A percentile compares a stretch with the other conserved stretches of the same genome.
Conservation (phyloP, 371 early-diverging fungal species). For the Mortierella sp. region DNA sequence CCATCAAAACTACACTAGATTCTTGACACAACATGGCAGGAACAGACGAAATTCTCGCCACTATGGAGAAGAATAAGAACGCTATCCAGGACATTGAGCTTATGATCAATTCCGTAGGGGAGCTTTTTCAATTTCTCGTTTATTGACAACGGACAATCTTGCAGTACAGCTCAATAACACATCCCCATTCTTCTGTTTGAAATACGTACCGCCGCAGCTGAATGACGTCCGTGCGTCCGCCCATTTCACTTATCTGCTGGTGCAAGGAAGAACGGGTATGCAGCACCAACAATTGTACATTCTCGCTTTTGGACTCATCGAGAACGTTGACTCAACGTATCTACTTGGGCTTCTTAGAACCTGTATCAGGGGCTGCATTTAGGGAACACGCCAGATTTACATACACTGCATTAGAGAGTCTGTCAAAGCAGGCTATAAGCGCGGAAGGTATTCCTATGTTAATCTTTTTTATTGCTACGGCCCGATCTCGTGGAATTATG, state of each 20-base stretch:
- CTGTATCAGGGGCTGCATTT: constrained; percentile 24
- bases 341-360: constrained; percentile 7
- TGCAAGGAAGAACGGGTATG: constrained; percentile 50
- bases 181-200: too few relatives aligned
- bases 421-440: constrained; percentile 30
- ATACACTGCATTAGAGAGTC: constrained; percentile 38
- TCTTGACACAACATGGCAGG: constrained; percentile 10
- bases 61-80: constrained; percentile 33
- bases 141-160: not conserved
- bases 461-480: too few relatives aligned
- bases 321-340: not conserved
- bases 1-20: too few relatives aligned
- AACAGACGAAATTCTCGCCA: constrained; percentile 23
- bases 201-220: constrained; percentile 17
- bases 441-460: constrained; percentile 40
- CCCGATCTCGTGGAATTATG: too few relatives aligned
- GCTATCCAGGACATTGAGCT: constrained; percentile 42
- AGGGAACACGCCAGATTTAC: constrained; percentile 44
- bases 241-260: constrained; percentile 44
- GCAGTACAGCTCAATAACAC: not conserved
- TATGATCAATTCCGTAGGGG: constrained; percentile 48
- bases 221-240: constrained; percentile 53
- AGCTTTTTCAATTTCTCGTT: not conserved
- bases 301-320: not conserved
- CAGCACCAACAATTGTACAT: not conserved